Conservation (phyloP, 2,329 filamentous ascomycete species). For the Phoma herbarum region DNA sequence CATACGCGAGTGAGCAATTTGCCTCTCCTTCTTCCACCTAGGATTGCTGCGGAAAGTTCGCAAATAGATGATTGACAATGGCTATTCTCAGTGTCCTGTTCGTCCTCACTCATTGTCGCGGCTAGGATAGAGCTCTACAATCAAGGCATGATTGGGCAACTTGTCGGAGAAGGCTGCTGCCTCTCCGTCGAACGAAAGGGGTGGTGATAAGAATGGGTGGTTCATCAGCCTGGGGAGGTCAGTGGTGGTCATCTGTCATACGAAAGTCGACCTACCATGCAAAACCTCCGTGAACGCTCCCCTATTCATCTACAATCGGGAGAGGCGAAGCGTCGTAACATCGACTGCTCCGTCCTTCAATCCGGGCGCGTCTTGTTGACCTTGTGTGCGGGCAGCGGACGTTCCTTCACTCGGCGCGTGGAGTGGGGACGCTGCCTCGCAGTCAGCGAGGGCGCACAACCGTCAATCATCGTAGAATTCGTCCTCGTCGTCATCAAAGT, state of each 20-base stretch:
- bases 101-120: slow-evolving; percentile 23
- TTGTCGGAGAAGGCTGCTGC: slow-evolving; percentile 34
- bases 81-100: slow-evolving; percentile 31
- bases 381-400: slow-evolving; percentile 56
- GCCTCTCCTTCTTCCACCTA: slow-evolving; percentile 33
- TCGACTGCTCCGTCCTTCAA: slow-evolving; percentile 42
- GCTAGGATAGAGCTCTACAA: slow-evolving; percentile 30
- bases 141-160: slow-evolving; percentile 27
- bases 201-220: slow-evolving; percentile 50
- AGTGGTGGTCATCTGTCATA: background rate
- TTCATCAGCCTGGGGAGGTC: slow-evolving; percentile 40
- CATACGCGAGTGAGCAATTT: slow-evolving; percentile 36
- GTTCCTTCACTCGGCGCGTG: slow-evolving; percentile 62
- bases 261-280: slow-evolving; percentile 38
- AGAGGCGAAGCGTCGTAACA: slow-evolving; percentile 50
- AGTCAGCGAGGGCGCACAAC: slow-evolving; percentile 82
- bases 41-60: slow-evolving; percentile 36
- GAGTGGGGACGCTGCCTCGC: slow-evolving; percentile 83
- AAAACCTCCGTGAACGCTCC: slow-evolving; percentile 49
- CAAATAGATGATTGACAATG: slow-evolving; percentile 41
- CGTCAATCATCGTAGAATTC: slow-evolving; percentile 97
- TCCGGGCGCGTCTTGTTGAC: slow-evolving; percentile 46
- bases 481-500: slow-evolving; percentile 78
- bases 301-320: slow-evolving; percentile 50
- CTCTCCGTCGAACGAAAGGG: slow-evolving; percentile 50